Evolutionary conservation across 768 basidiomycete species (phyloP).

Genomic region (Collybiopsis luxurians): DNA sequence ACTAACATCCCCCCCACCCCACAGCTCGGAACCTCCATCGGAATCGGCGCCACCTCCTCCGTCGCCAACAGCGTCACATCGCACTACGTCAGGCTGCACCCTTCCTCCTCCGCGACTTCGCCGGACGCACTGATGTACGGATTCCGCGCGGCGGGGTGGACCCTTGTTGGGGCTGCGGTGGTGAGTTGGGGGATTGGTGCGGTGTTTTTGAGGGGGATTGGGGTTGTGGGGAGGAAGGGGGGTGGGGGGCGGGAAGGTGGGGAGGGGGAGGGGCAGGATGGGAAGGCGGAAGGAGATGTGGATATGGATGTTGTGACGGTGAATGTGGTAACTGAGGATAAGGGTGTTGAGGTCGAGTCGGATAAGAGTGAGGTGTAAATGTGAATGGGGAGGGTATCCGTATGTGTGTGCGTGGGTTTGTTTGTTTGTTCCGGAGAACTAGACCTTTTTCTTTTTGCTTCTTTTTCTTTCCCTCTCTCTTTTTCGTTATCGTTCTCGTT

Average conservation of each 20-base stretch:
- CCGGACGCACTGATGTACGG: constrained; percentile 30
- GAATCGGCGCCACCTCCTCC: constrained; percentile 28
- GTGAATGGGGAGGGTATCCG: too few species aligned
- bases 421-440: too few species aligned
- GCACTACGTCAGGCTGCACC: constrained; percentile 19
- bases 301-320: too few species aligned
- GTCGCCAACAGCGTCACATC: constrained; percentile 26
- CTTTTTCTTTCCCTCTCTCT: too few species aligned
- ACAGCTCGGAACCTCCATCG: constrained; percentile 32
- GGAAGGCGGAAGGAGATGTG: too few species aligned
- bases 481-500: too few species aligned
- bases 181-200: constrained; percentile 13
- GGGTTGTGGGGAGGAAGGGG: constrained; percentile 13
- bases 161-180: constrained; percentile 13
- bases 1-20: neutral
- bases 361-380: too few species aligned
- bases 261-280: neutral
- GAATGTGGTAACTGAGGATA: too few species aligned
- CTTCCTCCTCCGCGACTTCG: constrained; percentile 15
- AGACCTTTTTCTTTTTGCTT: too few species aligned
- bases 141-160: constrained; percentile 30
- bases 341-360: too few species aligned
- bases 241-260: constrained; percentile 6
- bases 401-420: too few species aligned
- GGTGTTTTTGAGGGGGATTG: constrained; percentile 17